These are phyloP conservation scores for Aegilops speltoides DNA, from an alignment of 176 grass and related monocot genomes.

Conservation along the genomic window DNA sequence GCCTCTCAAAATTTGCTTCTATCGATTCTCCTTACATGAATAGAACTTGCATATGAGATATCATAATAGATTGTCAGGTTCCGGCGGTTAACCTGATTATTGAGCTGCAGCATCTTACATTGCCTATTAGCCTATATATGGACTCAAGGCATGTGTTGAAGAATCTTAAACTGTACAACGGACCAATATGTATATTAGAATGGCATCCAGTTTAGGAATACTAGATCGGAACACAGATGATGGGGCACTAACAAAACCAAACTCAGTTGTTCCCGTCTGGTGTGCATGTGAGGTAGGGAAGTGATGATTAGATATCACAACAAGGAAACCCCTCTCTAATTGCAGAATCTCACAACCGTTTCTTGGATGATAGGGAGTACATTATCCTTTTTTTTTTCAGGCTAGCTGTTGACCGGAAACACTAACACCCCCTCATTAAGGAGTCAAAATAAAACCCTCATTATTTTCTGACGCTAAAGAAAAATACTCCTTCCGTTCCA, in stretches of 20 bases:
- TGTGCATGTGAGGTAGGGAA: constrained; percentile 30
- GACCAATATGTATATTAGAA: background rate
- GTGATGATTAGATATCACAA: constrained; percentile 28
- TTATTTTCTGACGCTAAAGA: constrained; percentile 7
- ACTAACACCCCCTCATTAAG: background rate
- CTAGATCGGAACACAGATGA: constrained; percentile 25
- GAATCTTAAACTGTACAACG: background rate
- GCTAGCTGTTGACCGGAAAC: constrained; percentile 1
- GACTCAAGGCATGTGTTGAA: background rate
- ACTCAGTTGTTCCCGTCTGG: constrained; percentile 37
- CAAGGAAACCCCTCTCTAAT: constrained; percentile 13
- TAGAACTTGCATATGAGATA: background rate
- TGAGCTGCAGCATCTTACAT: background rate
- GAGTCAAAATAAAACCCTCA: background rate
- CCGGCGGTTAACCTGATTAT: background rate
- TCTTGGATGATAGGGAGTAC: constrained; percentile 1
- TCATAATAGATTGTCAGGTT: background rate
- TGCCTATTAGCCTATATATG: background rate
- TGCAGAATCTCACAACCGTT: constrained; percentile 26
- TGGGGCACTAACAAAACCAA: constrained; percentile 1
- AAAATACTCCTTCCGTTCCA: background rate
- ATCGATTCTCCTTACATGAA: background rate
- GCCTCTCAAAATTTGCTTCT: background rate
- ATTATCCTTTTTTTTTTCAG: background rate
- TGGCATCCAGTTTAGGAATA: background rate